These are phyloP conservation scores for Kodamaea kakaduensis DNA, from an alignment of 805 yeast species.

Conservation along the genomic window DNA sequence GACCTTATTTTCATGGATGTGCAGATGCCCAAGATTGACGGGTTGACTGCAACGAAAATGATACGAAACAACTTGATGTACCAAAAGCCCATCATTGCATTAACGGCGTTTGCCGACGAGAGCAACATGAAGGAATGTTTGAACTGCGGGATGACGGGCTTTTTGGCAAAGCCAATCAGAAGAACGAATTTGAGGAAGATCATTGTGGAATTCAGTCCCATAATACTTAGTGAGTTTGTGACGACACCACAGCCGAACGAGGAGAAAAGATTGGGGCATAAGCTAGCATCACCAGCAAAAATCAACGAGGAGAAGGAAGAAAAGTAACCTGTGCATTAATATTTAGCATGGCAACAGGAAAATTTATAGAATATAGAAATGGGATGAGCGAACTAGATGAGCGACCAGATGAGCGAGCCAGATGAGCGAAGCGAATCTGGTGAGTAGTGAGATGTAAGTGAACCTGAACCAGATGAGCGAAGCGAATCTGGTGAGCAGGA, in stretches of 20 bases:
- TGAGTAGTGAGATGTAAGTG: too few species aligned
- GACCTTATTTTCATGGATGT: constrained; percentile 94
- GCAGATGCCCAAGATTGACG: constrained; percentile 94
- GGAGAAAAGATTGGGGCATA: constrained; percentile 27
- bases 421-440: too few species aligned
- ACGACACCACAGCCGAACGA: constrained; percentile 33
- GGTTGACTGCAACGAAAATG: constrained; percentile 73
- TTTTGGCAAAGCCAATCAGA: constrained; percentile 82
- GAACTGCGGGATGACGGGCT: constrained; percentile 90
- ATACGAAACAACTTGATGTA: constrained; percentile 63
- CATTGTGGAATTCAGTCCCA: constrained; percentile 44
- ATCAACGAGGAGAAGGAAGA: too few species aligned
- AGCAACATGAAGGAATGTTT: constrained; percentile 82
- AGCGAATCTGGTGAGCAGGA: too few species aligned
- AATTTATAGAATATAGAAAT: too few species aligned
- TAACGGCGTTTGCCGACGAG: constrained; percentile 94
- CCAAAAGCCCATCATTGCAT: constrained; percentile 78
- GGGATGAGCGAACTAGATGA: too few species aligned
- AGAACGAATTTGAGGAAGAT: constrained; percentile 63
- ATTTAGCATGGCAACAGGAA: too few species aligned
- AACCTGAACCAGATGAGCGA: too few species aligned
- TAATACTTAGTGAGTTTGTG: constrained; percentile 28
- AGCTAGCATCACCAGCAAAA: too few species aligned
- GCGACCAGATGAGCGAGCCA: too few species aligned
- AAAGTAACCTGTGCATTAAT: too few species aligned